These are phyloP conservation scores for Nissolia schottii DNA, from an alignment of 306 rosid genomes.

Conservation along the genomic window DNA sequence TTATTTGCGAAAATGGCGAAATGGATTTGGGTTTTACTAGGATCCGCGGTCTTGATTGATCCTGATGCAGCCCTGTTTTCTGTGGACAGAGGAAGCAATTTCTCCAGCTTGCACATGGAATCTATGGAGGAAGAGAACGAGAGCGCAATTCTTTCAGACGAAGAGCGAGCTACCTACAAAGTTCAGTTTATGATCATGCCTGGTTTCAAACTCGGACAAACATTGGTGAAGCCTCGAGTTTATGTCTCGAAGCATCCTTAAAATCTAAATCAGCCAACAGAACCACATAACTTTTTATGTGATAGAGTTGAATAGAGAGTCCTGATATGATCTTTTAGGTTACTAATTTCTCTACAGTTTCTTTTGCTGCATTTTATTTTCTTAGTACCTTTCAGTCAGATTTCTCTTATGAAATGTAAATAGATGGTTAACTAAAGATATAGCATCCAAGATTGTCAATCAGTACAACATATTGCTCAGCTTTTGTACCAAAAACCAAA, in stretches of 20 bases:
- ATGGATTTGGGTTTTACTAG: constrained; percentile 70
- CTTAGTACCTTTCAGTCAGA: background rate
- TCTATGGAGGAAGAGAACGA: constrained; percentile 43
- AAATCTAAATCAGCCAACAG: constrained; percentile 31
- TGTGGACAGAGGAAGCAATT: constrained; percentile 47
- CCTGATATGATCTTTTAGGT: constrained; percentile 18
- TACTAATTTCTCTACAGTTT: constrained; percentile 9
- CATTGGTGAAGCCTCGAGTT: constrained; percentile 58
- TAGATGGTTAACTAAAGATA: constrained; percentile 5
- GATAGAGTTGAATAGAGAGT: constrained; percentile 13
- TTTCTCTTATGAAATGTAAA: constrained; percentile 39
- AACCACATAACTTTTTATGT: constrained; percentile 27
- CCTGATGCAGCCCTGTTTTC: constrained; percentile 51
- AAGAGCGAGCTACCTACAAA: constrained; percentile 7
- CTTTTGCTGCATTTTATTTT: constrained; percentile 29
- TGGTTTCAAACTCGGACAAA: constrained; percentile 59
- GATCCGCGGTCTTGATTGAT: constrained; percentile 48
- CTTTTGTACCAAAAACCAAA: too few species aligned
- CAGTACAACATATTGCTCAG: background rate
- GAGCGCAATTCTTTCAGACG: constrained; percentile 1
- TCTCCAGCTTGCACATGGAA: constrained; percentile 68
- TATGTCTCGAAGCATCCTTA: constrained; percentile 39
- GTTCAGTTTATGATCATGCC: constrained; percentile 87
- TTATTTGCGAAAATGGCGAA: constrained; percentile 75
- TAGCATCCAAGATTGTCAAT: background rate